phyloP scores from a whole-genome alignment of 2,329 filamentous ascomycete genomes.

The Pestalotiopsis sp. region DNA sequence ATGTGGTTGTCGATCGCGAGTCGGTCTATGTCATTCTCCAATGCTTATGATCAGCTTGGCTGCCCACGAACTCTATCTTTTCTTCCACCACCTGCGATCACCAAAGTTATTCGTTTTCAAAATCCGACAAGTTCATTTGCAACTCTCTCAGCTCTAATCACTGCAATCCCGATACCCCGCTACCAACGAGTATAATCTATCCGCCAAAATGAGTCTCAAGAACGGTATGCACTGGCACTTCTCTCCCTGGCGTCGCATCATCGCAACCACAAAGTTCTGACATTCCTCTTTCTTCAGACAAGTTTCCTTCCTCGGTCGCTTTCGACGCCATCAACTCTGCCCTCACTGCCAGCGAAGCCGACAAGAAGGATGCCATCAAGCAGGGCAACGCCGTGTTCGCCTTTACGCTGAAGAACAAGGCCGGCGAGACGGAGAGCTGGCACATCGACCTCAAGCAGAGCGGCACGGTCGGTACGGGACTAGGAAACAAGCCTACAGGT shows the following conservation, averaged over 20 bases:
- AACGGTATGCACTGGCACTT: conserved; percentile 56
- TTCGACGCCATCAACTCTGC: conserved; percentile 85
- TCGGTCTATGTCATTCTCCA: conserved; percentile 12
- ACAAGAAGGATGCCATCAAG: conserved; percentile 84
- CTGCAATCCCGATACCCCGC: not conserved
- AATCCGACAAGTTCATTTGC: not conserved
- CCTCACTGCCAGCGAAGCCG: conserved; percentile 69
- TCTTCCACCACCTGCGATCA: not conserved
- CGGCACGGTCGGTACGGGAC: conserved; percentile 79
- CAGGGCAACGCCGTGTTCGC: conserved; percentile 85
- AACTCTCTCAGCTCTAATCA: not conserved
- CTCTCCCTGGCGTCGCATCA: not conserved
- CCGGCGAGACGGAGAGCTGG: conserved; percentile 83
- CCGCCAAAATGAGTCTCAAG: conserved; percentile 69
- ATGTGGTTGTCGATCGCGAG: conserved; percentile 24
- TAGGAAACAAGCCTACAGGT: conserved; percentile 83
- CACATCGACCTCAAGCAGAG: conserved; percentile 93
- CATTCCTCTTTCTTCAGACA: conserved; percentile 51
- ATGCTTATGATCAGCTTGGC: not conserved
- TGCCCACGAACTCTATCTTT: not conserved
- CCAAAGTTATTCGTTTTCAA: not conserved
- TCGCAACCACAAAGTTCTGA: not conserved
- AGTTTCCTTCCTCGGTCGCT: conserved; percentile 86
- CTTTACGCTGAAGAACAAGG: conserved; percentile 89
- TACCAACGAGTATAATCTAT: not conserved